Evolutionary conservation across 2,329 filamentous ascomycete species (phyloP).

Genomic region (Cyclaneusma minus): DNA sequence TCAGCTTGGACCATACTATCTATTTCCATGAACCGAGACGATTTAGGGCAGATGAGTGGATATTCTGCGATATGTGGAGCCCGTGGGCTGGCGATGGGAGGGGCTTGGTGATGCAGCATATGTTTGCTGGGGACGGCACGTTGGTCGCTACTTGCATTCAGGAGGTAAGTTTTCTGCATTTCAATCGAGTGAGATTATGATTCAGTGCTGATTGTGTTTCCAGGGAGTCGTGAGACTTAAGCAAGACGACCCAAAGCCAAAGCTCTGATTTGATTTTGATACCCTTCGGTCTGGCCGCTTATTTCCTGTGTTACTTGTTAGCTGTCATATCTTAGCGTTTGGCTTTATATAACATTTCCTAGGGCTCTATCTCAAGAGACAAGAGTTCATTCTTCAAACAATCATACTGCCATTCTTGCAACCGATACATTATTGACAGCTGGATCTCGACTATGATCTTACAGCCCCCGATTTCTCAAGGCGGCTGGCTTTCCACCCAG

Average conservation of each 20-base stretch:
- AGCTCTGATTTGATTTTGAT: slow-evolving; percentile 19
- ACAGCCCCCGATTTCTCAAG: too few species aligned
- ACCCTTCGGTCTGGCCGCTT: too few species aligned
- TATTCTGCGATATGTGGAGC: slow-evolving; percentile 65
- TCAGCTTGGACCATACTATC: slow-evolving; percentile 62
- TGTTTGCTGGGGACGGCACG: slow-evolving; percentile 55
- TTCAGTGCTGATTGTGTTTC: slow-evolving; percentile 10
- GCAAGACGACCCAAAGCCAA: slow-evolving; percentile 23
- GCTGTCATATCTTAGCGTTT: too few species aligned
- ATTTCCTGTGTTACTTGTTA: slow-evolving; percentile 4
- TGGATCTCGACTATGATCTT: too few species aligned
- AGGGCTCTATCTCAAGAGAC: too few species aligned
- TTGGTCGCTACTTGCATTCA: slow-evolving; percentile 68
- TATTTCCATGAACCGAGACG: slow-evolving; percentile 48
- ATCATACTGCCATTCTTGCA: too few species aligned
- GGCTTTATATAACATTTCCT: too few species aligned
- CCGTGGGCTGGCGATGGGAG: slow-evolving; percentile 69
- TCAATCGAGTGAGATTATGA: not conserved
- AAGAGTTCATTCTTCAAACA: too few species aligned
- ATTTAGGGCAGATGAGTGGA: slow-evolving; percentile 56
- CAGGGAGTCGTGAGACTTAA: slow-evolving; percentile 36
- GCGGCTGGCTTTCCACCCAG: slow-evolving; percentile 7
- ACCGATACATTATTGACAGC: too few species aligned
- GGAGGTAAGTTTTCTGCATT: slow-evolving; percentile 33
- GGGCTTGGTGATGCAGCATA: slow-evolving; percentile 60